Evolutionary conservation across 805 yeast species (phyloP).

Genomic region (Yarrowia sp.): DNA sequence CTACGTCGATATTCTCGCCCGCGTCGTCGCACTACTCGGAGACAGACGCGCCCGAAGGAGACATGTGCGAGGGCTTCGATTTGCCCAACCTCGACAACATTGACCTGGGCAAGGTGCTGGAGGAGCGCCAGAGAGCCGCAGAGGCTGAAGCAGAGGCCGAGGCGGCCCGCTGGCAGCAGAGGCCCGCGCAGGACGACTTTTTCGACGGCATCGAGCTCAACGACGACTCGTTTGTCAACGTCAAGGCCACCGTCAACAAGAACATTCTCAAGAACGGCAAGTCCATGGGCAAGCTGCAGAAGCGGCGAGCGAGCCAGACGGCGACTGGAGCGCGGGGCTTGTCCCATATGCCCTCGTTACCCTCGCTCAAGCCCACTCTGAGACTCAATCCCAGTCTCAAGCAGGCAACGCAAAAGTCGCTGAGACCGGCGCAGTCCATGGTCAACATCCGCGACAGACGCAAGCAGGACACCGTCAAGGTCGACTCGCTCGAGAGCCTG

Average conservation of each 20-base stretch:
- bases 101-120: background rate
- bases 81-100: background rate
- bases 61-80: conserved; percentile 24
- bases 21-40: conserved; percentile 6
- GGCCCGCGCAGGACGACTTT: conserved; percentile 7
- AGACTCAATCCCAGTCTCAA: background rate
- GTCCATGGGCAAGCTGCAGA: background rate
- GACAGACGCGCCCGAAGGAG: conserved; percentile 17
- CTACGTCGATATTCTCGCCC: conserved; percentile 18
- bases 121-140: conserved; percentile 4
- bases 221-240: conserved; percentile 14
- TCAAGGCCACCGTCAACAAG: conserved; percentile 2
- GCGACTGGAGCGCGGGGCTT: background rate
- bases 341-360: conserved; percentile 18
- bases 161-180: background rate
- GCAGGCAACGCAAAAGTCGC: background rate
- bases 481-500: conserved; percentile 5
- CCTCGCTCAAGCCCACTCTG: background rate
- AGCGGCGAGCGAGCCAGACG: background rate
- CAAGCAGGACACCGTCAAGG: conserved; percentile 4
- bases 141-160: conserved; percentile 1
- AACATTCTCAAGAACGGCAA: background rate
- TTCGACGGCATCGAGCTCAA: conserved; percentile 24
- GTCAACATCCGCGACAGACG: conserved; percentile 12
- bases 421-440: conserved; percentile 19